Base-by-base conservation (phyloP, 495 filamentous ascomycete species). In the Xylaria castorea region DNA sequence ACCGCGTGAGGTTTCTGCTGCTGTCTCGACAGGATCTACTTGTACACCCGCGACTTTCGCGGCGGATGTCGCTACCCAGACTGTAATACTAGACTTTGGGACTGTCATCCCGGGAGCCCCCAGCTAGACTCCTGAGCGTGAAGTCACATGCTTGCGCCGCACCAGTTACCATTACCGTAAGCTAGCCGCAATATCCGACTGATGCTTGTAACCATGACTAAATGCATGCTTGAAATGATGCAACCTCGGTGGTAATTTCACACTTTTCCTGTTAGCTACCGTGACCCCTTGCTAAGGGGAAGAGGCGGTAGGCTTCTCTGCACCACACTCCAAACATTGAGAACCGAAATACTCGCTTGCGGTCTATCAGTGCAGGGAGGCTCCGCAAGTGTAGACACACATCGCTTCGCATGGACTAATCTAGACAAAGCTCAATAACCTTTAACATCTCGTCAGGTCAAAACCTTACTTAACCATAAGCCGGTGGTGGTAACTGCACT, bases 401-500 rank as follows among this genome's bases (percentile, higher is more conserved):
- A n/a, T 25, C 9, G n/a, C 25, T 34, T 58, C 34, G 12, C 55
- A 58, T 32, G 27, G 55, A 18, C 55, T 51, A 51, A 7, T 25
- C 50, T 27, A 27, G 50, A 53, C 50, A 25, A 25, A 27, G 22
- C 50, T 14, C 50, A n/a, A 53, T 11, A 53, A 53, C 22, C 9
- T 53, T n/a, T 2, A 22, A 22, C 22, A 53, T 53, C 50, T 11
- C 50, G 50, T 36, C 55, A 60, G 16, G 27, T 16, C 55, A 20
- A 32, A 60, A 60, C 55, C 55, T 60, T 36, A 36, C 32, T 34
- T 9, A 60, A 25, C 51, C 30, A 60, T 53, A 53, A 14, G 48
- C 9, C n/a, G 20, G n/a, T 27, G 27, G 50, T 27, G 14, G 22
- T n/a, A 1, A 14, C 4, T 1, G 5, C 11, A 1, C 20, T 53